Evolutionary conservation across 768 basidiomycete genomes (phyloP).

Genomic region (Mycena floridula): DNA sequence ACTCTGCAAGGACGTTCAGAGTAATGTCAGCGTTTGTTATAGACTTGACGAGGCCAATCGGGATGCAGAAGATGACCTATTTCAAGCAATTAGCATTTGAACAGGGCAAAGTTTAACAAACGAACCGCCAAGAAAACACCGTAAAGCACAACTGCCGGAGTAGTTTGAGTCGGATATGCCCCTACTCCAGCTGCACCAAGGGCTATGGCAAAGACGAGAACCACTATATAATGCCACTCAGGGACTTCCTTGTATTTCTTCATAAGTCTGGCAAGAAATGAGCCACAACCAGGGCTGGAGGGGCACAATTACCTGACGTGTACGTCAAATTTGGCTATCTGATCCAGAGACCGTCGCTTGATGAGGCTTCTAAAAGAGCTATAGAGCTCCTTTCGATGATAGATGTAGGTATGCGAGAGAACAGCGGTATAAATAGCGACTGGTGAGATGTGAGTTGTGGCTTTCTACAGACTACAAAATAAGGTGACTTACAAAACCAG

Average conservation of each 20-base stretch:
- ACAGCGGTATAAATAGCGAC: conserved; percentile 25
- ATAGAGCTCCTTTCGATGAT: conserved; percentile 35
- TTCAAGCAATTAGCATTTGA: not conserved
- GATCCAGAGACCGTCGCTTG: conserved; percentile 22
- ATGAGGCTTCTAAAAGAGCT: conserved; percentile 15
- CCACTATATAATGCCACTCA: conserved; percentile 35
- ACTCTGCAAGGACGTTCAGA: conserved; percentile 32
- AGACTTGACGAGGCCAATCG: conserved; percentile 25
- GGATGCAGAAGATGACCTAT: conserved; percentile 18
- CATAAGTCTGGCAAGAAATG: conserved; percentile 33
- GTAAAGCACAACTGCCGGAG: conserved; percentile 19
- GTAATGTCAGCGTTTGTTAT: conserved; percentile 29
- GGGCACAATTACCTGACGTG: conserved; percentile 22
- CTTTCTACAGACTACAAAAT: too few species aligned
- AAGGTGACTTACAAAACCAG: too few species aligned
- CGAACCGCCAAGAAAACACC: conserved; percentile 12
- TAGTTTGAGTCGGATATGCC: conserved; percentile 25
- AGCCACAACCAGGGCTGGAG: not conserved
- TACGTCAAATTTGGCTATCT: conserved; percentile 16
- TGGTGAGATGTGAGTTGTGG: too few species aligned
- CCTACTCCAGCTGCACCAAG: conserved; percentile 24
- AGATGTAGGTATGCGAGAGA: conserved; percentile 31
- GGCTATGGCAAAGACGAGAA: conserved; percentile 21
- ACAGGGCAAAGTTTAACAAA: not conserved
- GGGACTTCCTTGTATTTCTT: conserved; percentile 33